Evolutionary conservation across 495 filamentous ascomycete species (phyloP).

Genomic region (Massariosphaeria phaeospora): DNA sequence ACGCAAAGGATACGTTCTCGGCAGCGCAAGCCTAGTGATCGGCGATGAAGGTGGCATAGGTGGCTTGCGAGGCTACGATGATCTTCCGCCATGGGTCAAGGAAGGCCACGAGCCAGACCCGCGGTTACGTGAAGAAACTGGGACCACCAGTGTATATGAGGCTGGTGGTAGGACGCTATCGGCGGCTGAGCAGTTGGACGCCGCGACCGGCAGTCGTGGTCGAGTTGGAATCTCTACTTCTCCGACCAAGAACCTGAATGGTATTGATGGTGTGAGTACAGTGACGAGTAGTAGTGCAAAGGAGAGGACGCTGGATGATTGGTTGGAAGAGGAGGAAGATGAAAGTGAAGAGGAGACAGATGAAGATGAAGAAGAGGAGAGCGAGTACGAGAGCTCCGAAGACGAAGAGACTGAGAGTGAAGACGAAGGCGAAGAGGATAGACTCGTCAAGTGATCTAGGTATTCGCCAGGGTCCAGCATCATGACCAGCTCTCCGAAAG

Average conservation of each 20-base stretch:
- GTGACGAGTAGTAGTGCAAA: constrained; percentile 18
- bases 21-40: constrained; percentile 77
- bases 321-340: constrained; percentile 65
- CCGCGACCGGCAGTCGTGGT: neutral
- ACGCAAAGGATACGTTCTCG: constrained; percentile 68
- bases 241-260: constrained; percentile 29
- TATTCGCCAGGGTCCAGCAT: no score
- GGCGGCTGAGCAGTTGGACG: constrained; percentile 61
- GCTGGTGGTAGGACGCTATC: constrained; percentile 49
- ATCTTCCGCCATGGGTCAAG: constrained; percentile 79
- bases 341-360: constrained; percentile 49
- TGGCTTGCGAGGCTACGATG: constrained; percentile 68
- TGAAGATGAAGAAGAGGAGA: constrained; percentile 39
- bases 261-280: constrained; percentile 20
- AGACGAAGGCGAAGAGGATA: constrained; percentile 45
- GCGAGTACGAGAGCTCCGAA: constrained; percentile 45
- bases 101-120: constrained; percentile 74
- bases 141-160: constrained; percentile 32
- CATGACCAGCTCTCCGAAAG: no score
- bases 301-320: constrained; percentile 80
- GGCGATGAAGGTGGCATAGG: constrained; percentile 67
- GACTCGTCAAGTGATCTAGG: constrained; percentile 45
- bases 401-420: constrained; percentile 42
- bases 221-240: neutral
- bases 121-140: constrained; percentile 54